Evolutionary conservation across 192 early-diverging fungal species (phyloP).

Genomic region (Endogone sp.): DNA sequence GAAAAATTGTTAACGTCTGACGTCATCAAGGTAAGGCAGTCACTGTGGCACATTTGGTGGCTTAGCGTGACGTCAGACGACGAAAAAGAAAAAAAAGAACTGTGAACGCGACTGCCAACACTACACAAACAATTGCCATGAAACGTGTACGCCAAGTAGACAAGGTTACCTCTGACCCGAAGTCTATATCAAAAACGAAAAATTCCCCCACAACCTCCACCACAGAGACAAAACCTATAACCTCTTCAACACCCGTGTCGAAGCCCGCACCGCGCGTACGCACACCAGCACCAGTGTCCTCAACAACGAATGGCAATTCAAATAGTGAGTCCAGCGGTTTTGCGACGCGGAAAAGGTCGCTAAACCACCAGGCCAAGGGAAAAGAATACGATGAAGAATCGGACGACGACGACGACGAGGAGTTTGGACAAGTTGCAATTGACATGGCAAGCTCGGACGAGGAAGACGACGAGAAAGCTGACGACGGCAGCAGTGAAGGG

Average conservation of each 20-base stretch:
- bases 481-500: too few relatives aligned
- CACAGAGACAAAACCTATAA: not conserved
- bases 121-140: conserved; percentile 7
- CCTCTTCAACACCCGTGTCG: conserved; percentile 28
- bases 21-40: not conserved
- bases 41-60: not conserved
- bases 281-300: conserved; percentile 19
- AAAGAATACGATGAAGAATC: conserved; percentile 24
- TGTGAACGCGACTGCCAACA: not conserved
- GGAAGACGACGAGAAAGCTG: conserved; percentile 31
- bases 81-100: not conserved
- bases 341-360: too few relatives aligned
- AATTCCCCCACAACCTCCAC: conserved; percentile 2
- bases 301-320: not conserved
- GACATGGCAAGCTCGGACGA: conserved; percentile 53
- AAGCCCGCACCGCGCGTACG: too few relatives aligned
- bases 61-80: not conserved
- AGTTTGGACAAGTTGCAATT: conserved; percentile 45
- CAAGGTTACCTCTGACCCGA: not conserved
- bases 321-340: not conserved
- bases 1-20: not conserved
- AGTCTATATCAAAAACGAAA: conserved; percentile 8
- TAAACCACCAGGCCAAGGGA: not conserved
- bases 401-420: conserved; percentile 38
- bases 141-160: not conserved